Percentiles rank a stretch among this genome's conserved stretches.
phyloP scores from a whole-genome alignment of 352 stramenopile species.

The Phytophthora niederhauseri region DNA sequence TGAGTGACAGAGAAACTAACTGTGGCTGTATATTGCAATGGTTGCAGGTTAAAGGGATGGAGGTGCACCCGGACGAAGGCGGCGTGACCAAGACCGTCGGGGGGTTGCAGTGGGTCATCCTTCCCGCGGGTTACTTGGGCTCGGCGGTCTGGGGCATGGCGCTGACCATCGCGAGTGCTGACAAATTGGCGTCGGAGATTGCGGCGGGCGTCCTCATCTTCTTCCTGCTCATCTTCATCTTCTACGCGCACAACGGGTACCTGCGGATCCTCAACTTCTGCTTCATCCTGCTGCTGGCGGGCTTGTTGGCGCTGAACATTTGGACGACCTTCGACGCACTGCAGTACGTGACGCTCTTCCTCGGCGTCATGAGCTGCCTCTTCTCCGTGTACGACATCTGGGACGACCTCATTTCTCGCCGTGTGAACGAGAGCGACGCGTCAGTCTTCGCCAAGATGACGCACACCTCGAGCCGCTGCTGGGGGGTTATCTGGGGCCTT shows the following conservation, averaged over 20 bases:
- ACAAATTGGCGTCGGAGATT: constrained; percentile 67
- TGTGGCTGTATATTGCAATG: neutral
- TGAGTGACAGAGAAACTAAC: neutral
- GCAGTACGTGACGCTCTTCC: constrained; percentile 88
- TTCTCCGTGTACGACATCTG: constrained; percentile 93
- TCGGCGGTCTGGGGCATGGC: constrained; percentile 88
- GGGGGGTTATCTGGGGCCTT: constrained; percentile 89
- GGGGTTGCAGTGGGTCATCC: constrained; percentile 72
- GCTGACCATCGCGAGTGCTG: constrained; percentile 76
- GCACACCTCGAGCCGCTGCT: constrained; percentile 90
- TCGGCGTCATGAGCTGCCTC: constrained; percentile 92
- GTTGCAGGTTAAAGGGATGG: constrained; percentile 82
- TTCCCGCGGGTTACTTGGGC: constrained; percentile 85
- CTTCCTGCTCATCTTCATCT: constrained; percentile 87
- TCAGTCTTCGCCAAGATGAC: constrained; percentile 92
- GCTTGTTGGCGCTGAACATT: constrained; percentile 76
- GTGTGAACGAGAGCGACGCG: constrained; percentile 88
- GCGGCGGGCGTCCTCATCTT: constrained; percentile 87
- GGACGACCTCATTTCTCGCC: constrained; percentile 91
- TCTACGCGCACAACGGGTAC: constrained; percentile 89
- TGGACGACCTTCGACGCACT: constrained; percentile 66
- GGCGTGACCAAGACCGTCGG: constrained; percentile 86
- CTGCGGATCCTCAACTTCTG: constrained; percentile 81
- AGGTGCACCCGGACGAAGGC: constrained; percentile 89
- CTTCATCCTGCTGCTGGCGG: constrained; percentile 86